phyloP scores from a whole-genome alignment of 202 grass and related monocot species.

The Panicum virgatum region DNA sequence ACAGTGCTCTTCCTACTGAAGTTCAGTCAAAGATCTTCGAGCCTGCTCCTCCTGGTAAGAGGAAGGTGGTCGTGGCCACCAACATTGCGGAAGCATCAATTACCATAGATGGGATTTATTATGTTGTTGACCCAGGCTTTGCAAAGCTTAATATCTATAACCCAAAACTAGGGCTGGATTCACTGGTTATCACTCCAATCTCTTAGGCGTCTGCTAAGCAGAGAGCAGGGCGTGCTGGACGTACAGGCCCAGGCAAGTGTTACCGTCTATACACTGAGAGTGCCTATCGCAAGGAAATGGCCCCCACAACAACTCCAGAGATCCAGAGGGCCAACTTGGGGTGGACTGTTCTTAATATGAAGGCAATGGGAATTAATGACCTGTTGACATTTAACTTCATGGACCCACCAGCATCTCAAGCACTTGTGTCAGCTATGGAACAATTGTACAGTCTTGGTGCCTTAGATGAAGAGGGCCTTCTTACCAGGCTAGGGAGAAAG shows the following conservation, averaged over 20 bases:
- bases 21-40: conserved; percentile 92
- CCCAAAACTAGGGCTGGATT: conserved; percentile 76
- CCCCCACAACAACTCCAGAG: conserved; percentile 70
- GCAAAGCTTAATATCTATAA: conserved; percentile 88
- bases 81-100: conserved; percentile 96
- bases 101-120: conserved; percentile 90
- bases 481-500: conserved; percentile 72
- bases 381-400: conserved; percentile 33
- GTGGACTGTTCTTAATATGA: conserved; percentile 62
- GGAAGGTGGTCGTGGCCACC: conserved; percentile 96
- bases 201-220: conserved; percentile 85
- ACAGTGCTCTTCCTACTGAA: conserved; percentile 79
- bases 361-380: conserved; percentile 72
- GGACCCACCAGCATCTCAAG: conserved; percentile 32
- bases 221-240: conserved; percentile 80
- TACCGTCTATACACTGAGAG: conserved; percentile 80
- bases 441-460: conserved; percentile 71
- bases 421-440: conserved; percentile 48
- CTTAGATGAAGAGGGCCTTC: conserved; percentile 74
- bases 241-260: conserved; percentile 79
- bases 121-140: conserved; percentile 94
- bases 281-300: conserved; percentile 77
- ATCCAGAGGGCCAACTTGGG: conserved; percentile 75
- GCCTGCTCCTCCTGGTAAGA: conserved; percentile 79
- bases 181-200: conserved; percentile 70